Base-by-base conservation (phyloP, 352 stramenopile species). In the Pythium phragmiticola region DNA sequence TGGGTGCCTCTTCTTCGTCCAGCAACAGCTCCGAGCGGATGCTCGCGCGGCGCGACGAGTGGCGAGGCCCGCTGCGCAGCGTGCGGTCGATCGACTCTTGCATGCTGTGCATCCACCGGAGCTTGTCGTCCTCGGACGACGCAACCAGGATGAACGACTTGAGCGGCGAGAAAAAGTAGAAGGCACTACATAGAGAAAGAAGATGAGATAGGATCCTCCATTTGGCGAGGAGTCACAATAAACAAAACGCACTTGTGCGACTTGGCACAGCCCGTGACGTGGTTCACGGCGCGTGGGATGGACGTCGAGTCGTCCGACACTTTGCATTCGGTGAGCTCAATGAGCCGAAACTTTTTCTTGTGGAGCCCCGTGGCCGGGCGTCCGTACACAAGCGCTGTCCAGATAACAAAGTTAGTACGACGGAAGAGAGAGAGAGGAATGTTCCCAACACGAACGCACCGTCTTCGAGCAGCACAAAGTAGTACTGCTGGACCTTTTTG, bases 91-190 rank as follows among this genome's bases (percentile, higher is more conserved):
- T 90, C 43, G 75, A 83, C 8, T 88, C 76, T n/a, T 77, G 70
- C 45, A 94, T 89, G 49, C 70, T 76, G 7, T 48, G 52, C 16
- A 84, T 88, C 87, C 87, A 95, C 12, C 42, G 60, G 2, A 57
- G 28, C 62, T 92, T 92, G 23, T 88, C 83, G 56, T 77, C 69
- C 19, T 89, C 72, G 9, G 81, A 88, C 13, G 87, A 69, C 7
- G 87, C 73, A 14, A 95, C 69, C 39, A 95, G 68, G 49, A 95
- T 90, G 55, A 95, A 95, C 28, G 87, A 95, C 71, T 95, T 95
- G 21, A 90, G 74, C 16, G 81, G 86, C 2, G 87, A 95, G 52
- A 87, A 92, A 42, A 95, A 95, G 59, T 87, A 91, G 52, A 95
- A 92, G 0, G 87, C 87, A 53, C 82, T 95, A 54, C 3, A 65